Evolutionary conservation across 1,139 yeast species (phyloP), one percentile per base, ranked within the genome.

Genomic region (Pichia sp.): DNA sequence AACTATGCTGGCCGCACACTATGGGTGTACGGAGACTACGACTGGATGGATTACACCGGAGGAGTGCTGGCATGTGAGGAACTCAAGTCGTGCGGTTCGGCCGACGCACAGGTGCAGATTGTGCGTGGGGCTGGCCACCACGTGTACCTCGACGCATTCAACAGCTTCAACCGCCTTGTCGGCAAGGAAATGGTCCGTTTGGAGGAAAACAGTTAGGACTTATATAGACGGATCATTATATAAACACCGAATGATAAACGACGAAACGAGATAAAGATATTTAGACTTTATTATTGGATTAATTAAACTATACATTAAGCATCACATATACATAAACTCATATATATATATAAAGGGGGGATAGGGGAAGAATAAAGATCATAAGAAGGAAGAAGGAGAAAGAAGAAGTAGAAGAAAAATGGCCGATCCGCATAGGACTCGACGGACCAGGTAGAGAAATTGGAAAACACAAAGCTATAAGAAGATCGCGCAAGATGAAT

Each of bases 11-110:
- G 82, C 49, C 70, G 83, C 54, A 59, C 75, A 4, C 22, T 55
- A 8, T 86, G 93, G 93, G 69, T 82, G 62, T 86, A 85, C 59
- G 95, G 95, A 1, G 78, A 78, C 54, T 79, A 80, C 47, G 93
- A 86, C 66, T 85, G 93, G 93, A 86, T 86, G 88, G 86, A 84
- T 62, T 64, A 66, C 26, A 61, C 67, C 23, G 89, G 88, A 2
- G 89, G 87, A 0, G 60, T 72, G 46, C 57, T 67, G 23, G 72
- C 78, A 44, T 67, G 76, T 13, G 63, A 70, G 2, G 69, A 70
- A 10, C 64, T 80, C 30, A 70, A 69, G 43, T 61, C 64, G 9
- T 61, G 62, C 2, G 69, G 69, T 10, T 49, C 59, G 25, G 37
- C 3, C 56, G 19, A 64, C 18, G 41, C 52, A n/a, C 40, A 40